A percentile compares a stretch with the other conserved stretches of the same genome.
phyloP scores from a whole-genome alignment of 371 early-diverging fungal species.

The Mortierella sp. region DNA sequence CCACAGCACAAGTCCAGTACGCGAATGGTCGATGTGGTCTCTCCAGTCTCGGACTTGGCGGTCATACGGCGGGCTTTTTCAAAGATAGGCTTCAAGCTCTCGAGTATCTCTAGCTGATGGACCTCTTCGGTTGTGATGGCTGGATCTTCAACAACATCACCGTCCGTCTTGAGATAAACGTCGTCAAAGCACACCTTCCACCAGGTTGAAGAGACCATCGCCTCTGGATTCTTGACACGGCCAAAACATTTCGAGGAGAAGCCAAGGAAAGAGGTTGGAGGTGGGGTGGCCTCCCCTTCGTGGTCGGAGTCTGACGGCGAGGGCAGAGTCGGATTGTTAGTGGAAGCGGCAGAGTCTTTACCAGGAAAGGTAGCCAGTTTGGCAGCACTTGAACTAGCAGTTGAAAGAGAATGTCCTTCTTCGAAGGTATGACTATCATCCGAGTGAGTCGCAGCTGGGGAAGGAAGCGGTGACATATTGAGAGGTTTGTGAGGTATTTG shows the following conservation, averaged over 20 bases:
- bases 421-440: no score
- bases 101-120: slow-evolving; percentile 55
- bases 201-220: slow-evolving; percentile 65
- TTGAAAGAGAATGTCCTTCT: no score
- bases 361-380: no score
- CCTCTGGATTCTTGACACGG: slow-evolving; percentile 53
- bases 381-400: no score
- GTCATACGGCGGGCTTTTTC: neutral
- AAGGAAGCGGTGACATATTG: no score
- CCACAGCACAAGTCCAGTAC: slow-evolving; percentile 73
- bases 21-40: slow-evolving; percentile 19
- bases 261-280: no score
- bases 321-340: no score
- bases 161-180: slow-evolving; percentile 73
- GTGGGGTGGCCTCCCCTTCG: no score
- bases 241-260: slow-evolving; percentile 43
- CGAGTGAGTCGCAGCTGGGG: no score
- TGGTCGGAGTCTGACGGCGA: no score
- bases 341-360: no score
- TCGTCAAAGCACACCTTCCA: slow-evolving; percentile 70
- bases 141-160: slow-evolving; percentile 76
- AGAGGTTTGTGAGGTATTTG: no score
- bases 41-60: neutral
- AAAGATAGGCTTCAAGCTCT: slow-evolving; percentile 51
- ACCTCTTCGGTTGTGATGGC: slow-evolving; percentile 67